These are phyloP conservation scores for Gnetum montanum DNA, from an alignment of 75 land plant genomes.

Conservation along the genomic window DNA sequence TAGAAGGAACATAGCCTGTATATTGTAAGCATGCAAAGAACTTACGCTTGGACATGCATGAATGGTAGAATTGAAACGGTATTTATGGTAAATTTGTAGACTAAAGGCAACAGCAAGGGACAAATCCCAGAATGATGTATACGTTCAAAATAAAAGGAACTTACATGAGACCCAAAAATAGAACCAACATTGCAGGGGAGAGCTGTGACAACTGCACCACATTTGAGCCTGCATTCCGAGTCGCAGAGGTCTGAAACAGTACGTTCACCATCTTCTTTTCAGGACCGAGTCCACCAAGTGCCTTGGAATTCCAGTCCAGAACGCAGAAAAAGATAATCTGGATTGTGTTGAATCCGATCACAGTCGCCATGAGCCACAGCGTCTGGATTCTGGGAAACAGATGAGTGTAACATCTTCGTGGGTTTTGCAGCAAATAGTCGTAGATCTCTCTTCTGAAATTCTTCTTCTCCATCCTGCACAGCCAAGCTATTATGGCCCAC, in stretches of 20 bases:
- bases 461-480: not conserved
- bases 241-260: slow-evolving; percentile 39
- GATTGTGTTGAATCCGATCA: slow-evolving; percentile 3
- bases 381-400: slow-evolving; percentile 9
- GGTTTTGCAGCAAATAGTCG: slow-evolving; percentile 1
- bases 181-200: slow-evolving; percentile 48
- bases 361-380: slow-evolving; percentile 9
- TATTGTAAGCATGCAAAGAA: too few species aligned
- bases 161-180: slow-evolving; percentile 61
- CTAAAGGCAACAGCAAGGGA: too few species aligned
- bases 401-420: slow-evolving; percentile 4
- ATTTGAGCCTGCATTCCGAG: slow-evolving; percentile 58
- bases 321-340: slow-evolving; percentile 20
- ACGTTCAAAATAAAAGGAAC: too few species aligned
- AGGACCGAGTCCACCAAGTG: slow-evolving; percentile 23
- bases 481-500: not conserved
- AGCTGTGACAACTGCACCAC: slow-evolving; percentile 34
- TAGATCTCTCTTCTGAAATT: not conserved
- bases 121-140: too few species aligned
- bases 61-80: too few species aligned
- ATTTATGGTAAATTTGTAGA: too few species aligned
- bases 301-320: slow-evolving; percentile 34
- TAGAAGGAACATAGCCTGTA: too few species aligned
- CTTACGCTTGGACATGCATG: too few species aligned
- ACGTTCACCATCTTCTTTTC: slow-evolving; percentile 47